Conservation (phyloP, 2,329 filamentous ascomycete genomes). For the Fusarium verrucosum region DNA sequence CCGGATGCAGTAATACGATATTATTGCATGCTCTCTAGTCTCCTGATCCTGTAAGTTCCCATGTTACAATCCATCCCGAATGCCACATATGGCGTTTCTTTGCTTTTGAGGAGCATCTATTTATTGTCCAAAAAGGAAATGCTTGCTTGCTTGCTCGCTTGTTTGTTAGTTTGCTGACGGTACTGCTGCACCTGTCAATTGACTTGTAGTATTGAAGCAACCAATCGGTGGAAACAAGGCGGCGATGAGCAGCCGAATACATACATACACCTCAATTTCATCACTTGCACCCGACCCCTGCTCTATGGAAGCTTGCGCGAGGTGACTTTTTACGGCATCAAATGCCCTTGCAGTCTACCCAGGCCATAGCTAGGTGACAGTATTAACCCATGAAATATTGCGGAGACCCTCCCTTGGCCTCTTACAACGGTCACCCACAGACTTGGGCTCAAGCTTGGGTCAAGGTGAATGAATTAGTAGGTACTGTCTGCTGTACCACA, state of each 20-base stretch:
- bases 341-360: conserved; percentile 28
- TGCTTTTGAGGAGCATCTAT: neutral
- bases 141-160: no score
- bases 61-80: neutral
- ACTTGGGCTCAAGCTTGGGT: conserved; percentile 26
- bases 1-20: neutral
- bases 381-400: neutral
- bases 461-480: neutral
- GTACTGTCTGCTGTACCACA: conserved; percentile 15
- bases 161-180: neutral
- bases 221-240: conserved; percentile 21
- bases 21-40: neutral
- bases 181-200: conserved; percentile 1
- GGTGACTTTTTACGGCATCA: conserved; percentile 28
- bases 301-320: conserved; percentile 15
- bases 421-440: conserved; percentile 32
- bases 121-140: neutral
- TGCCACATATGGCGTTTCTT: neutral
- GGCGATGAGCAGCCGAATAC: neutral
- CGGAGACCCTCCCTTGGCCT: conserved; percentile 30
- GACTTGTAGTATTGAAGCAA: neutral
- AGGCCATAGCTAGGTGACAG: no score
- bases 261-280: neutral
- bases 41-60: neutral
- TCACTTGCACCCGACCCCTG: conserved; percentile 16